Evolutionary conservation across 345 rosid genomes (phyloP).

Genomic region (Corchorus olitorius): DNA sequence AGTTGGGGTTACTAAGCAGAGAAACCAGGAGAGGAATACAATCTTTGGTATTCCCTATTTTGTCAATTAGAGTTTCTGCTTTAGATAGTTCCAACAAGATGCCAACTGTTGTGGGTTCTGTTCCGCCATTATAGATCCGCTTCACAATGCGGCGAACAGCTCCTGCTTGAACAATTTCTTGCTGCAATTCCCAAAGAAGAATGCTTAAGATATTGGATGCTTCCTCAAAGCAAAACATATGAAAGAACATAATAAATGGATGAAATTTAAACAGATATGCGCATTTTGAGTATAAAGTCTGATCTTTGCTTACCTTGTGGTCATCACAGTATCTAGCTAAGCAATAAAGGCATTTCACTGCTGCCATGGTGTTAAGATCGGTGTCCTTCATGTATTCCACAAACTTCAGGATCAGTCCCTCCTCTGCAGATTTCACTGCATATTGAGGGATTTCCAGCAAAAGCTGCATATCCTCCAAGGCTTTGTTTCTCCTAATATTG

Average conservation of each 20-base stretch:
- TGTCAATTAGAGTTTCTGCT: conserved; percentile 35
- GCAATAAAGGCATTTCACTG: conserved; percentile 39
- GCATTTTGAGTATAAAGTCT: background rate
- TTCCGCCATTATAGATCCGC: conserved; percentile 41
- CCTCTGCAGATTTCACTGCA: conserved; percentile 34
- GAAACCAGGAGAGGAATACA: conserved; percentile 54
- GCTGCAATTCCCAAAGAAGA: conserved; percentile 33
- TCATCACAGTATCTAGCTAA: conserved; percentile 40
- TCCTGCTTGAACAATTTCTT: conserved; percentile 42
- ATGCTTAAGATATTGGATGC: background rate
- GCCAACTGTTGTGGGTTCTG: conserved; percentile 30
- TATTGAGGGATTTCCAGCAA: conserved; percentile 36
- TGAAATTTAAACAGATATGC: background rate
- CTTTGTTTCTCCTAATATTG: conserved; percentile 28
- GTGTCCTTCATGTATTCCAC: conserved; percentile 38
- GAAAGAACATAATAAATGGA: background rate
- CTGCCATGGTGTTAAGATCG: conserved; percentile 31
- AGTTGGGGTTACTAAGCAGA: conserved; percentile 32
- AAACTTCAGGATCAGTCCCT: conserved; percentile 38
- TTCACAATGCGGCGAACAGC: conserved; percentile 40
- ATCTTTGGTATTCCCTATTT: conserved; percentile 45
- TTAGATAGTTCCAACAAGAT: conserved; percentile 47
- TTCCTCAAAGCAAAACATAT: background rate
- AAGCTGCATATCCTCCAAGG: conserved; percentile 41
- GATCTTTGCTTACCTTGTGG: conserved; percentile 35